A percentile compares a stretch with the other conserved stretches of the same genome.
Conservation (phyloP, 2,329 filamentous ascomycete species). For the Gaeumannomyces sp. region DNA sequence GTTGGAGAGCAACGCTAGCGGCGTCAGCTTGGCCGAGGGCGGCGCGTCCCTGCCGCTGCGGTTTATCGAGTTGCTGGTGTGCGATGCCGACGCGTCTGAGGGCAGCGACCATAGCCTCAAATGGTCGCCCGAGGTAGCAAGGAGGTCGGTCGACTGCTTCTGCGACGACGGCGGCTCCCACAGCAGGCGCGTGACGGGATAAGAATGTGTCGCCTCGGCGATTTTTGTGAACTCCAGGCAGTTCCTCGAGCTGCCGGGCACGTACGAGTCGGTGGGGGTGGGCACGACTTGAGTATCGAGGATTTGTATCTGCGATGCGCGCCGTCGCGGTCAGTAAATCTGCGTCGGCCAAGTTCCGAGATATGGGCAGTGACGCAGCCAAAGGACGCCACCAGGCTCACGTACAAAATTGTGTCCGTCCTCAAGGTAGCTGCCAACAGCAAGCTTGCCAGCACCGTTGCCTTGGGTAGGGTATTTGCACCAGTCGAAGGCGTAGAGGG, state of each 20-base stretch:
- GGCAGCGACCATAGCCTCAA: slow-evolving; percentile 90
- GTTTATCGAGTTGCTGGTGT: slow-evolving; percentile 60
- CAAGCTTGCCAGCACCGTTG: slow-evolving; percentile 82
- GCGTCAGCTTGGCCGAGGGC: slow-evolving; percentile 74
- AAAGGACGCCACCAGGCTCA: slow-evolving; percentile 11
- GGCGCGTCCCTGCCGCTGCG: slow-evolving; percentile 49
- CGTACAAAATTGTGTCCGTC: slow-evolving; percentile 96
- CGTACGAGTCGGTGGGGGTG: slow-evolving; percentile 62
- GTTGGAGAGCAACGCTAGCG: slow-evolving; percentile 87
- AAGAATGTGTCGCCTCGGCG: slow-evolving; percentile 95
- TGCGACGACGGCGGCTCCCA: slow-evolving; percentile 95
- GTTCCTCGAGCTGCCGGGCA: slow-evolving; percentile 64
- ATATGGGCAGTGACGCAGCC: slow-evolving; percentile 7
- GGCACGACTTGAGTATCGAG: slow-evolving; percentile 76
- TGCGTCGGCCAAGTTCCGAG: background rate
- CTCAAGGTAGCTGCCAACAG: slow-evolving; percentile 91
- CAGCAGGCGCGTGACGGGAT: slow-evolving; percentile 87
- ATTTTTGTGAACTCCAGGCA: slow-evolving; percentile 87
- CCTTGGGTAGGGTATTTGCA: slow-evolving; percentile 90
- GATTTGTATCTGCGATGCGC: slow-evolving; percentile 77
- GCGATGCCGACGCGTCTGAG: slow-evolving; percentile 51
- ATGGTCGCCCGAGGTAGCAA: slow-evolving; percentile 93
- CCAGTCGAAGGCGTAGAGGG: slow-evolving; percentile 96
- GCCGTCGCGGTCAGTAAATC: slow-evolving; percentile 3
- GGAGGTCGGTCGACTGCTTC: slow-evolving; percentile 89